These are phyloP conservation scores for Linnemannia elongata DNA, from an alignment of 192 early-diverging fungal genomes.

Conservation along the genomic window DNA sequence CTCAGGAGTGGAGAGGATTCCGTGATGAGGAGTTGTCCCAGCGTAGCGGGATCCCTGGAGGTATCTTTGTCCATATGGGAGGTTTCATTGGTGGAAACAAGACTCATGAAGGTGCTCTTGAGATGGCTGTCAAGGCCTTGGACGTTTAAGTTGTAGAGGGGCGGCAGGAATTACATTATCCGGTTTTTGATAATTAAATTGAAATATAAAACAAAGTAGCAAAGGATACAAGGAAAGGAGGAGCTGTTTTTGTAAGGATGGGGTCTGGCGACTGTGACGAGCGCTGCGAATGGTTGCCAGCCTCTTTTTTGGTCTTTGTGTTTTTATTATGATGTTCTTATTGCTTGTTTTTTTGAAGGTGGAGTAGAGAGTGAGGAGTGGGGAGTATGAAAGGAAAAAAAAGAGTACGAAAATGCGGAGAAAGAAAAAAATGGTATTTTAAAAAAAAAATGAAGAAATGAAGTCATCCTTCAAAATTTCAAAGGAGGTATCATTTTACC, in stretches of 20 bases:
- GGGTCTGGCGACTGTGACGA: not conserved
- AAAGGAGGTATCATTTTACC: slow-evolving; percentile 14
- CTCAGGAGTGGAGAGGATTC: slow-evolving; percentile 75
- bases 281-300: not conserved
- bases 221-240: not conserved
- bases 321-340: not conserved
- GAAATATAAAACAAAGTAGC: not conserved
- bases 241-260: not conserved
- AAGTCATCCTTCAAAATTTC: not conserved
- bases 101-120: slow-evolving; percentile 82
- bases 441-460: not conserved
- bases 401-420: not conserved
- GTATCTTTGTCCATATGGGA: slow-evolving; percentile 90
- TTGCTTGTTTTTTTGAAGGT: not conserved
- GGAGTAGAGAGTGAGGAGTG: not conserved
- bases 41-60: slow-evolving; percentile 79
- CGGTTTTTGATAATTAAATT: not conserved
- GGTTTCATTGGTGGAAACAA: slow-evolving; percentile 69
- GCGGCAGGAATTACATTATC: too few species aligned
- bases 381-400: not conserved
- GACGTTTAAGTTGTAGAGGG: slow-evolving; percentile 66
- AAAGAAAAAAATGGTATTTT: not conserved
- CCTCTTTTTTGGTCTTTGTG: not conserved
- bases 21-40: slow-evolving; percentile 89
- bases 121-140: slow-evolving; percentile 74